Percentiles rank a stretch among this genome's conserved stretches.
These are phyloP conservation scores for Escovopsis sp. DNA, from an alignment of 2,329 filamentous ascomycete species.

Conservation along the genomic window DNA sequence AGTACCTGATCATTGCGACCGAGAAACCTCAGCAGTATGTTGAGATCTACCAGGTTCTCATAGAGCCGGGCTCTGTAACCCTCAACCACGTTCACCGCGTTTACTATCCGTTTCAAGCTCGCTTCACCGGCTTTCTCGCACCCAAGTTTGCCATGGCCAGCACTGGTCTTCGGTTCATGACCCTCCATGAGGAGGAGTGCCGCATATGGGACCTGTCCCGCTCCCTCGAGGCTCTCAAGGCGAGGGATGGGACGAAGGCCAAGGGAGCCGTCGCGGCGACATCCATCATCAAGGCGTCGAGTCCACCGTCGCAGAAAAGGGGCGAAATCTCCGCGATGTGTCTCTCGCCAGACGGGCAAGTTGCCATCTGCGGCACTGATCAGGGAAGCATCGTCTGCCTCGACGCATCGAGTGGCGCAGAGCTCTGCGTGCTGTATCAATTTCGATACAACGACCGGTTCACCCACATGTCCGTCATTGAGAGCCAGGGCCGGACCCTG, in stretches of 20 bases:
- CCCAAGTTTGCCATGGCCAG: background rate
- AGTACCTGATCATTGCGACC: background rate
- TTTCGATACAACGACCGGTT: background rate
- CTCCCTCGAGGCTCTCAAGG: background rate
- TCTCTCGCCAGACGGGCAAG: background rate
- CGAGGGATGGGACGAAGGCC: background rate
- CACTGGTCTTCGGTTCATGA: slow-evolving; percentile 1
- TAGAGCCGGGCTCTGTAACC: background rate
- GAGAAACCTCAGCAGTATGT: background rate
- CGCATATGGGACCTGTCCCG: slow-evolving; percentile 1
- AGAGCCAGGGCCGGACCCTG: background rate
- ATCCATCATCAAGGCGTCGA: background rate
- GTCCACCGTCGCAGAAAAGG: background rate
- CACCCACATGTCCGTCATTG: background rate
- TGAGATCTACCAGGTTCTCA: slow-evolving; percentile 1
- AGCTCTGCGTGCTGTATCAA: background rate
- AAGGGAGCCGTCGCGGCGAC: background rate
- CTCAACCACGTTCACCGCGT: background rate
- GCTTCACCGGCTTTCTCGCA: too few relatives aligned
- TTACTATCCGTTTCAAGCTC: background rate
- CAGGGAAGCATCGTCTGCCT: background rate
- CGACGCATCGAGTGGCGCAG: slow-evolving; percentile 1
- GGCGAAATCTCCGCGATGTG: slow-evolving; percentile 1
- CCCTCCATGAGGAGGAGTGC: slow-evolving; percentile 1
- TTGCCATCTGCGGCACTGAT: slow-evolving; percentile 1